Evolutionary conservation across 371 early-diverging fungal genomes (phyloP), one percentile per base, ranked within the genome.

Genomic region (Mortierella sp.): DNA sequence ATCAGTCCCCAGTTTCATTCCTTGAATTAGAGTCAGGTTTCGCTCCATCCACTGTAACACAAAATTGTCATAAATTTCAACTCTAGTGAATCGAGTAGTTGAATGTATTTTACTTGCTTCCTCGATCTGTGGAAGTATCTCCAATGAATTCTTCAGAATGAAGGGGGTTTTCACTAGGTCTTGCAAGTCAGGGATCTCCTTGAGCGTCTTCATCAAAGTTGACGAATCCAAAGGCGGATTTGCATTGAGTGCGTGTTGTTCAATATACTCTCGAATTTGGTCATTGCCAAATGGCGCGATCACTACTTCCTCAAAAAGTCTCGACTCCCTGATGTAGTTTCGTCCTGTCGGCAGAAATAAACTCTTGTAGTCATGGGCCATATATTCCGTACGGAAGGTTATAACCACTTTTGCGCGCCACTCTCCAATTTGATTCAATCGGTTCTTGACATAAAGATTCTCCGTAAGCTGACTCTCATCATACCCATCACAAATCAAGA

Each of bases 111-210:
- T n/a, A 9, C n/a, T 5, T 7, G 40, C 15, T 15, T 9, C 16
- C 3, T 3, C n/a, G 9, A 28, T 24, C 6, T 24, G 41, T n/a
- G 71, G 65, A 22, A 71, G 58, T 5, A 53, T 52, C 55, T 58
- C 58, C 40, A 71, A n/a, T 0, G 63, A 21, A 3, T 64, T 7
- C 5, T 3, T 58, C 24, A 71, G 28, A 11, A 71, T 11, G 33
- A 71, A 71, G 0, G 71, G 71, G 19, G 58, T 71, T 24, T 40
- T 47, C 24, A 65, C 71, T 7, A 71, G 52, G 24, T 71, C 65
- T 38, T 40, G 55, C 40, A 71, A 16, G 52, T 40, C 38, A 11
- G 65, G 40, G 15, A 71, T 28, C 32, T 32, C 5, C 47, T 47
- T 47, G 32, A 4, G 10, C 21, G n/a, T 7, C 11, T 7, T 43